Base-by-base conservation (phyloP, 257 asterid species). In the Rhazya stricta region DNA sequence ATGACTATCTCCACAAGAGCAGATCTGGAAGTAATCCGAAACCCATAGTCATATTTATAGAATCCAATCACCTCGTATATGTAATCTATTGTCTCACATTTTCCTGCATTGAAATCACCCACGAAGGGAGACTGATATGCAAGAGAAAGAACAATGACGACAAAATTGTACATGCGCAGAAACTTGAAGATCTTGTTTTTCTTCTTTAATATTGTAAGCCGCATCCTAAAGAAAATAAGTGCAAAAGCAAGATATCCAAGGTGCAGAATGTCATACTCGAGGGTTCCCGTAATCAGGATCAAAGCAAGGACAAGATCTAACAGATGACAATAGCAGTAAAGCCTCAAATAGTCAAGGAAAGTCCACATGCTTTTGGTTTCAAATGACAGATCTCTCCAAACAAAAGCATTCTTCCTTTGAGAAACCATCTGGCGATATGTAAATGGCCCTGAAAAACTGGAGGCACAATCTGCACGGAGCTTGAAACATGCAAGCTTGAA, bases 321-420 rank as follows among this genome's bases (percentile, higher is more conserved):
- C 37, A 95, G 97, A 88, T 95, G 99, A 77, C 99, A 95, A 81
- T 92, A 95, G 93, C 98, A 95, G 86, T 95, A 95, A 72, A 95
- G 94, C 83, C 98, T 91, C 89, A 95, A 73, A 81, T 95, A 95
- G 80, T 92, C 98, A 9, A 95, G 88, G 87, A 92, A 86, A 51
- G 98, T 95, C 99, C 99, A 95, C 96, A 92, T 92, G 91, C 98
- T 77, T 83, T 92, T 95, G 79, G 98, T 95, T 87, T 92, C 99
- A 81, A 95, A 95, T 39, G 98, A 88, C 57, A 95, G 88, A 83
- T 95, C 99, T 81, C 93, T 83, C 99, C 99, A 95, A 77, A 95
- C 97, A 53, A 85, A 91, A 69, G 94, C 87, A 78, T 91, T 88
- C 87, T 86, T 92, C 43, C 91, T 91, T 87, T 95, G 98, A 77